Percentiles rank a stretch among this genome's conserved stretches.
phyloP scores from a whole-genome alignment of 1,284 basidiomycete genomes.

The Termitomyces sp. region DNA sequence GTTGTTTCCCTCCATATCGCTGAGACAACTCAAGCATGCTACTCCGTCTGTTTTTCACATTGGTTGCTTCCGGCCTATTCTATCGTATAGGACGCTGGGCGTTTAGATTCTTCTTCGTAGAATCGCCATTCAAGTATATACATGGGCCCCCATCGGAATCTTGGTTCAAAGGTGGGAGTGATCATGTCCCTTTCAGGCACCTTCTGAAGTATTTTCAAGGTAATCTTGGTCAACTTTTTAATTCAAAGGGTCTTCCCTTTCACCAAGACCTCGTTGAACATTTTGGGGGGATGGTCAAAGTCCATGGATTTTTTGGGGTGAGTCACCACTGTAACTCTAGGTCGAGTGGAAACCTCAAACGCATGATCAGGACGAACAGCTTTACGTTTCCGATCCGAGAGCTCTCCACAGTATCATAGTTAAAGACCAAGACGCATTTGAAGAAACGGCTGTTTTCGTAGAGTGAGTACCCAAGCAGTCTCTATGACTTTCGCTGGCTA shows the following conservation, averaged over 20 bases:
- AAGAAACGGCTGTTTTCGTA: constrained; percentile 45
- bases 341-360: neutral
- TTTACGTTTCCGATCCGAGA: constrained; percentile 45
- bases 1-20: neutral
- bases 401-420: constrained; percentile 41
- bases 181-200: neutral
- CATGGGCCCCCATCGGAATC: constrained; percentile 29
- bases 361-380: constrained; percentile 33
- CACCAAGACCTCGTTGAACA: constrained; percentile 37
- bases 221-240: constrained; percentile 44
- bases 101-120: constrained; percentile 13
- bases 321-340: constrained; percentile 11
- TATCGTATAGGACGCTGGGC: constrained; percentile 13
- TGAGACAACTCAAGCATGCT: neutral
- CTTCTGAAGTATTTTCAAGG: constrained; percentile 25
- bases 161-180: constrained; percentile 35
- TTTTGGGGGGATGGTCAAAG: constrained; percentile 45
- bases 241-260: constrained; percentile 41
- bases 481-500: neutral
- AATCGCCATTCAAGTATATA: constrained; percentile 23
- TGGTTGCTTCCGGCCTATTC: neutral
- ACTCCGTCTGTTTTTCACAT: neutral
- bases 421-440: constrained; percentile 45
- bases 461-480: constrained; percentile 28
- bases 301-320: constrained; percentile 51